Evolutionary conservation across 163 green algal species (phyloP), one percentile per base, ranked within the genome.

Genomic region (Volvox carteri): DNA sequence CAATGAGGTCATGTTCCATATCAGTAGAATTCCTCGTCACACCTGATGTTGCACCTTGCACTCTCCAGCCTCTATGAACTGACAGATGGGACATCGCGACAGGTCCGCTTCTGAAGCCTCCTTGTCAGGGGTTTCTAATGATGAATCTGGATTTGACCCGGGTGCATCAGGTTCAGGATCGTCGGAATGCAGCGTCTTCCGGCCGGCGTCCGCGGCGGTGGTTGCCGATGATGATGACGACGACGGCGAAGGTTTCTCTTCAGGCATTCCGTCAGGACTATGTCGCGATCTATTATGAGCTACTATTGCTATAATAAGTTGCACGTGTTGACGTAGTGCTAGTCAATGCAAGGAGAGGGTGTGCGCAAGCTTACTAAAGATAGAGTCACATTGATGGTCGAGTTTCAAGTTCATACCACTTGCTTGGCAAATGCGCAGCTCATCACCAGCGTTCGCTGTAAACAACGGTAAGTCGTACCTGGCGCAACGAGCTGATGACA

Each of bases 1-100:
- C n/a, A n/a, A n/a, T n/a, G n/a, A n/a, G n/a, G n/a, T n/a, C n/a
- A n/a, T n/a, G n/a, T n/a, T n/a, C n/a, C n/a, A n/a, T n/a, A n/a
- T n/a, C n/a, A 65, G 54, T 65, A 65, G 7, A 8, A 30, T 11
- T 65, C 8, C 54, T 62, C 23, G 25, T 19, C 73, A 4, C 50
- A 93, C 91, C 86, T 93, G 80, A 65, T 94, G 91, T 30, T 76
- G 28, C 9, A 72, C 83, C 14, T 76, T 80, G 78, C 91, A 94
- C 30, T 86, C 81, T 25, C 91, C 91, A 4, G 91, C 91, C 86
- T 94, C 87, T 42, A 94, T 93, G 28, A 93, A 94, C 30, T 91
- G 73, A 77, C 91, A 94, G 28, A 94, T 93, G 23, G 91, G 91
- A 73, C 91, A 94, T 0, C 78, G 83, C 0, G 75, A 35, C n/a